These are phyloP conservation scores for Sporodiniella umbellata DNA, from an alignment of 371 early-diverging fungal species.

Conservation along the genomic window DNA sequence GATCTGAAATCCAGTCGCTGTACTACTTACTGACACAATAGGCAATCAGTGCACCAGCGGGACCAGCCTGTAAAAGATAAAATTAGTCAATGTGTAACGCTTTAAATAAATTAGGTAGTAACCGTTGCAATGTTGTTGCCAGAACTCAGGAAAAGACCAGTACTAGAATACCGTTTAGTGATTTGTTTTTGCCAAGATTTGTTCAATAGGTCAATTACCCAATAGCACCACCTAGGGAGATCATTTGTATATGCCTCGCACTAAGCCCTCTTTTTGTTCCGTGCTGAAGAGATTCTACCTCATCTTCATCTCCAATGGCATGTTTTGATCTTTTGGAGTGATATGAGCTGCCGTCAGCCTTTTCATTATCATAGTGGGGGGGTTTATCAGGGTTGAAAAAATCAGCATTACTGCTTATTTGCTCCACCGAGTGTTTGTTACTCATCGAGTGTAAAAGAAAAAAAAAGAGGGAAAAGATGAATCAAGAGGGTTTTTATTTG, in stretches of 20 bases:
- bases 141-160: slow-evolving; percentile 85
- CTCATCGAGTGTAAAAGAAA: slow-evolving; percentile 7
- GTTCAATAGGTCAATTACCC: slow-evolving; percentile 29
- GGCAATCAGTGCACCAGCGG: slow-evolving; percentile 73
- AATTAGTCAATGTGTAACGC: neutral
- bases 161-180: slow-evolving; percentile 40
- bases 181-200: neutral
- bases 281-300: slow-evolving; percentile 31
- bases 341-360: neutral
- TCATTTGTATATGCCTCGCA: slow-evolving; percentile 77
- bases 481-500: slow-evolving; percentile 1
- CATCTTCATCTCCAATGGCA: slow-evolving; percentile 5
- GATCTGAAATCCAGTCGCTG: slow-evolving; percentile 2
- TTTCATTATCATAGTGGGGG: slow-evolving; percentile 1
- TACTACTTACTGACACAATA: slow-evolving; percentile 58
- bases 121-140: slow-evolving; percentile 64
- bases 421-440: slow-evolving; percentile 3
- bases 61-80: slow-evolving; percentile 41
- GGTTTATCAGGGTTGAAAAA: slow-evolving; percentile 1
- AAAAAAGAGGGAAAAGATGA: slow-evolving; percentile 1
- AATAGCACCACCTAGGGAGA: slow-evolving; percentile 73
- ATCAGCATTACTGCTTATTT: neutral
- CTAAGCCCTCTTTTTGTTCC: slow-evolving; percentile 54
- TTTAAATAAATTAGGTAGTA: slow-evolving; percentile 2
- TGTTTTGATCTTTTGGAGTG: slow-evolving; percentile 5